Percentiles rank a stretch among this genome's conserved stretches.
phyloP scores from a whole-genome alignment of 2,329 filamentous ascomycete species.

The Alternaria gaisen region DNA sequence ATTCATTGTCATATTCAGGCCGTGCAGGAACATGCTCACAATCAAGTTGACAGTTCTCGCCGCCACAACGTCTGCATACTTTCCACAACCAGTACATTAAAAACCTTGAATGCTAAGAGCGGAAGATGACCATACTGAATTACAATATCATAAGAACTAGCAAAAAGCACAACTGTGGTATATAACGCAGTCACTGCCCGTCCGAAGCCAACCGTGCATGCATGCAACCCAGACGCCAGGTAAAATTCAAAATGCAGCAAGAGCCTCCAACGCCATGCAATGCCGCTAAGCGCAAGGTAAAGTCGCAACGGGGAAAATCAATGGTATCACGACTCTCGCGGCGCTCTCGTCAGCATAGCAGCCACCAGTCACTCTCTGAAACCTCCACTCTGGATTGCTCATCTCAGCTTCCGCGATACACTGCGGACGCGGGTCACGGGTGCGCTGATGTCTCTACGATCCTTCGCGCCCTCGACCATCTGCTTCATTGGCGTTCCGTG shows the following conservation, averaged over 20 bases:
- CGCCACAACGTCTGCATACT: neutral
- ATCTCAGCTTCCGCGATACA: slow-evolving; percentile 38
- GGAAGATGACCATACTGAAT: neutral
- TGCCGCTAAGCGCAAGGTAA: slow-evolving; percentile 39
- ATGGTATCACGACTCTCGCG: slow-evolving; percentile 16
- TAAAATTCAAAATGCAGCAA: slow-evolving; percentile 1
- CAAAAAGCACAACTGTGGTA: slow-evolving; percentile 33
- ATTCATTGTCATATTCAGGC: neutral
- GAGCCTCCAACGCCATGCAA: slow-evolving; percentile 44
- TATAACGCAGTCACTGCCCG: slow-evolving; percentile 29
- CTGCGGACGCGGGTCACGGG: slow-evolving; percentile 47
- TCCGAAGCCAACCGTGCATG: slow-evolving; percentile 13
- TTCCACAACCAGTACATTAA: neutral
- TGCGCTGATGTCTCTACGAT: slow-evolving; percentile 58
- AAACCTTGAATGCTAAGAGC: neutral
- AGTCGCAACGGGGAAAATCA: slow-evolving; percentile 19
- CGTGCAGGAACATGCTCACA: rapidly evolving
- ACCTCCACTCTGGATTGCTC: neutral
- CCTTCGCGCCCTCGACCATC: slow-evolving; percentile 61
- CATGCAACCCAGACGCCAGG: slow-evolving; percentile 19
- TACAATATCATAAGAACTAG: slow-evolving; percentile 13
- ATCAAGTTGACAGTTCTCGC: neutral
- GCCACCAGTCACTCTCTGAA: neutral
- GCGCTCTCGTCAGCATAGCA: slow-evolving; percentile 16
- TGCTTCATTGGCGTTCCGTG: slow-evolving; percentile 69